A percentile compares a stretch with the other conserved stretches of the same genome.
Conservation (phyloP, 495 filamentous ascomycete species). For the Bacidia gigantensis region DNA sequence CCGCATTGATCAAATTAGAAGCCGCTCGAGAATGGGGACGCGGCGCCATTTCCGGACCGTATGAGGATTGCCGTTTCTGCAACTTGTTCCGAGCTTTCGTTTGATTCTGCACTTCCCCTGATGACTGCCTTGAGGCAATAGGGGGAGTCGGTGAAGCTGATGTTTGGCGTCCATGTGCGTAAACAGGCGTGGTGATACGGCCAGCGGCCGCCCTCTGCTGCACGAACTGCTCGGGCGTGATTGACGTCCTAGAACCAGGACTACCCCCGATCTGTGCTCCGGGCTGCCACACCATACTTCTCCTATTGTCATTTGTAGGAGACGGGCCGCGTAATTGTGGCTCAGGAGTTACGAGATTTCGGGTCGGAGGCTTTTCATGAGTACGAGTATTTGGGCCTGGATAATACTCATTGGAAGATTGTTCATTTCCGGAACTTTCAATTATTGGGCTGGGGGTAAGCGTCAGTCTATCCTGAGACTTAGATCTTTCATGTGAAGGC, state of each 20-base stretch:
- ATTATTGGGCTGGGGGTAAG: constrained; percentile 21
- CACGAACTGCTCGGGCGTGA: constrained; percentile 72
- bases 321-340: constrained; percentile 10
- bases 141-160: constrained; percentile 32
- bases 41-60: constrained; percentile 27
- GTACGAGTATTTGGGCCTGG: constrained; percentile 3
- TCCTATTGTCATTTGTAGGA: constrained; percentile 35
- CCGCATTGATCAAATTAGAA: constrained; percentile 25
- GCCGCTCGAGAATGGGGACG: constrained; percentile 40
- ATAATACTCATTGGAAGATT: constrained; percentile 6
- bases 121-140: constrained; percentile 28
- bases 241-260: constrained; percentile 28
- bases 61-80: constrained; percentile 19
- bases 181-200: constrained; percentile 34
- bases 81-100: constrained; percentile 16
- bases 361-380: constrained; percentile 18
- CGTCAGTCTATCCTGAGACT: constrained; percentile 16
- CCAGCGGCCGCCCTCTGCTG: constrained; percentile 58
- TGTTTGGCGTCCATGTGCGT: constrained; percentile 22
- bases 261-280: constrained; percentile 35
- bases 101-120: constrained; percentile 41
- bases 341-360: constrained; percentile 21
- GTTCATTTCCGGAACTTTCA: constrained; percentile 5
- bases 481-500: constrained; percentile 18
- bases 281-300: constrained; percentile 70